Percentiles rank a stretch among this genome's conserved stretches.
These are phyloP conservation scores for Camellia oleifera DNA, from an alignment of 179 eudicot species.

Conservation along the genomic window DNA sequence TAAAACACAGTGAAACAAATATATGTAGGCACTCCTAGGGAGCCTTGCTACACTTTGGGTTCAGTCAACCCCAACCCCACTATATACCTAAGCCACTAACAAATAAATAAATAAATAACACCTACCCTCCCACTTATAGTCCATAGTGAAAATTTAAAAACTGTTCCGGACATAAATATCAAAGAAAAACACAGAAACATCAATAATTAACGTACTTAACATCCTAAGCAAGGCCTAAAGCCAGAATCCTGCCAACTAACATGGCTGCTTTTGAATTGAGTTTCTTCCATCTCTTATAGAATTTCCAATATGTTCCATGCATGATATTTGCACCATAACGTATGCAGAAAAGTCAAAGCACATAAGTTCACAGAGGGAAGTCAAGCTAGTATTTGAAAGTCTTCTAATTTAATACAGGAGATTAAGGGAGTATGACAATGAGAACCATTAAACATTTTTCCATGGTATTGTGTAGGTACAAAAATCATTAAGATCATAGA, in stretches of 20 bases:
- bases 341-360: neutral
- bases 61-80: neutral
- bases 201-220: neutral
- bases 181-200: no score
- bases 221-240: neutral
- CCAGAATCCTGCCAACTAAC: neutral
- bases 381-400: neutral
- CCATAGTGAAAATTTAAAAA: no score
- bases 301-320: neutral
- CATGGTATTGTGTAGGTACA: neutral
- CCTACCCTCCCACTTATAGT: no score
- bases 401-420: neutral
- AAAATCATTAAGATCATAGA: neutral
- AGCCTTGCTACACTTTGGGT: neutral
- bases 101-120: no score
- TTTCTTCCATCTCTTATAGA: neutral
- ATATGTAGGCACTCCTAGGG: neutral
- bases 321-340: neutral
- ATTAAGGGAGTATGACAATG: neutral
- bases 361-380: no score
- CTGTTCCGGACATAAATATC: no score
- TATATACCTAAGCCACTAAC: no score
- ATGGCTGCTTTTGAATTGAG: neutral
- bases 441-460: neutral
- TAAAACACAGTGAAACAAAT: neutral